phyloP scores from a whole-genome alignment of 2,329 filamentous ascomycete genomes.

The Beauveria pseudobassiana region DNA sequence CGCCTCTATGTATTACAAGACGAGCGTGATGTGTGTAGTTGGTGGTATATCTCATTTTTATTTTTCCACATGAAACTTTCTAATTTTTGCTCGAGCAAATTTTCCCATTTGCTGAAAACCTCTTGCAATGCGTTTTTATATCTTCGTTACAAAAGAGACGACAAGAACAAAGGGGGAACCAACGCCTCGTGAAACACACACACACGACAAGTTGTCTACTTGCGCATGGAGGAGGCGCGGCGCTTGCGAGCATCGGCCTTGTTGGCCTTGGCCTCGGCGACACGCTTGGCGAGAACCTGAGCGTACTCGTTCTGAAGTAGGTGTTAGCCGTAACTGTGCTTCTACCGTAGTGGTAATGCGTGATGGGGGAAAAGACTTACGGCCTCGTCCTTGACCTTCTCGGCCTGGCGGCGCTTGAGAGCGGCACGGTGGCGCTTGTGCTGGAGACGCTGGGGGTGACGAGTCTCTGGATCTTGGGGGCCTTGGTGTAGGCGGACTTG shows the following conservation, averaged over 20 bases:
- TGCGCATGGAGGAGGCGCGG: constrained; percentile 90
- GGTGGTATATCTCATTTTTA: constrained; percentile 7
- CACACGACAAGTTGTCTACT: constrained; percentile 49
- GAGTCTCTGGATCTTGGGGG: constrained; percentile 98
- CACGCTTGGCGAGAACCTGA: constrained; percentile 92
- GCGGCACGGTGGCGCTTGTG: constrained; percentile 98
- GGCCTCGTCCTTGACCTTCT: constrained; percentile 98
- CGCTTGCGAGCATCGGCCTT: constrained; percentile 95
- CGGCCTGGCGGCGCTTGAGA: constrained; percentile 95
- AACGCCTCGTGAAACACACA: constrained; percentile 17
- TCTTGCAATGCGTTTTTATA: neutral
- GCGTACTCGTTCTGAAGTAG: constrained; percentile 87
- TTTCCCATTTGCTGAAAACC: constrained; percentile 18
- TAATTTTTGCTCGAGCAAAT: neutral
- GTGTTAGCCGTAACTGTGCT: constrained; percentile 6
- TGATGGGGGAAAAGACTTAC: constrained; percentile 49
- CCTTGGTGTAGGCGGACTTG: constrained; percentile 99
- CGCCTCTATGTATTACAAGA: neutral
- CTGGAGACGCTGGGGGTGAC: constrained; percentile 98
- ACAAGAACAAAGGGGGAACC: constrained; percentile 13
- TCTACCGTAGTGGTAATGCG: too few species aligned
- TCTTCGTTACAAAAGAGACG: constrained; percentile 7
- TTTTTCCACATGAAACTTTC: neutral
- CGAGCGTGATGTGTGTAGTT: neutral
- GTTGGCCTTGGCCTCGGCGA: constrained; percentile 89